Evolutionary conservation across 2,329 filamentous ascomycete species (phyloP).

Genomic region (Neonectria punicea): DNA sequence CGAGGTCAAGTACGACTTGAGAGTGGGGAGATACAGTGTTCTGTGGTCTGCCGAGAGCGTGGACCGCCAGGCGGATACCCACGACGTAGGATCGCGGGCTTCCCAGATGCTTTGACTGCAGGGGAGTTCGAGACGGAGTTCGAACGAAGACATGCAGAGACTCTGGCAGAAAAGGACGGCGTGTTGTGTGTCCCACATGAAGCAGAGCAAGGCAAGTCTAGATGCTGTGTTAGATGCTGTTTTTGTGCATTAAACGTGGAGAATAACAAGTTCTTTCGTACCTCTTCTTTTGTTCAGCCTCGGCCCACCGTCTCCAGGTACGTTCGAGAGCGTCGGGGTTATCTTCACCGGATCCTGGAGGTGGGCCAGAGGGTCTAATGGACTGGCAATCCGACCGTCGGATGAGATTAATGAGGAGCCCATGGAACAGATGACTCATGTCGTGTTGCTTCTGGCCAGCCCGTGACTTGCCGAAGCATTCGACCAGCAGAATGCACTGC

Average conservation of each 20-base stretch:
- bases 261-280: constrained; percentile 31
- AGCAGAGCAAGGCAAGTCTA: constrained; percentile 67
- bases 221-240: constrained; percentile 4
- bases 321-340: constrained; percentile 53
- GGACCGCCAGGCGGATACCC: constrained; percentile 54
- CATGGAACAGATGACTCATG: constrained; percentile 66
- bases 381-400: constrained; percentile 51
- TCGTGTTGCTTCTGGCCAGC: constrained; percentile 72
- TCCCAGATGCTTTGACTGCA: constrained; percentile 68
- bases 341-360: constrained; percentile 38
- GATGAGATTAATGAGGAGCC: constrained; percentile 52
- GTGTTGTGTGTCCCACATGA: constrained; percentile 75
- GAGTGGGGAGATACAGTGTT: constrained; percentile 56
- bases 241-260: background rate
- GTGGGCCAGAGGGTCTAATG: constrained; percentile 40
- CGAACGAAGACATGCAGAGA: constrained; percentile 73
- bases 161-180: constrained; percentile 73
- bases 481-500: constrained; percentile 69
- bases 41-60: constrained; percentile 21
- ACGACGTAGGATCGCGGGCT: constrained; percentile 61
- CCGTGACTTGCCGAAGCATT: constrained; percentile 72
- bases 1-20: constrained; percentile 67
- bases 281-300: constrained; percentile 68
- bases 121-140: constrained; percentile 66
- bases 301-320: constrained; percentile 64